These are phyloP conservation scores for Wickerhamiella dianesei DNA, from an alignment of 805 yeast species.

Conservation along the genomic window DNA sequence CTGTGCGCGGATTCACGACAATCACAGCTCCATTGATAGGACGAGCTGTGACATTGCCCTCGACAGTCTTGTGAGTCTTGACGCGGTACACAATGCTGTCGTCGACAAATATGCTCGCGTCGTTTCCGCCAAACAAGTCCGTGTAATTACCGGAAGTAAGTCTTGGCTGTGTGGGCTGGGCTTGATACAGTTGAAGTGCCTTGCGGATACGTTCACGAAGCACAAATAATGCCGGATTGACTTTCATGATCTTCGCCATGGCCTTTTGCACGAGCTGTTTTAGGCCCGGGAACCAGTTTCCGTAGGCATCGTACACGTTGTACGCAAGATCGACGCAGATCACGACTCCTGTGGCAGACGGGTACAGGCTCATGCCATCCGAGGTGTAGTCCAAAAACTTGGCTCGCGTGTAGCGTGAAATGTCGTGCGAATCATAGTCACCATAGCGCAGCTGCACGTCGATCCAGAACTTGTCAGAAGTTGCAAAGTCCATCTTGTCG, in stretches of 20 bases:
- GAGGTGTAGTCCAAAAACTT: slow-evolving; percentile 87
- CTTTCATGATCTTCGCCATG: slow-evolving; percentile 85
- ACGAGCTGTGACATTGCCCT: slow-evolving; percentile 83
- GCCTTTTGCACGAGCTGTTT: slow-evolving; percentile 83
- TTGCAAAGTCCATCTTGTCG: slow-evolving; percentile 46
- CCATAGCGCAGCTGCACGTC: slow-evolving; percentile 94
- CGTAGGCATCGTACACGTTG: slow-evolving; percentile 91
- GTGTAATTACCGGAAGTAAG: slow-evolving; percentile 81
- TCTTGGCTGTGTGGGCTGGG: slow-evolving; percentile 86
- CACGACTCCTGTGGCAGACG: slow-evolving; percentile 85
- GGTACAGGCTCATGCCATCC: slow-evolving; percentile 73
- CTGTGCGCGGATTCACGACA: slow-evolving; percentile 78
- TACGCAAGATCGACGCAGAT: slow-evolving; percentile 88
- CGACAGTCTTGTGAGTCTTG: slow-evolving; percentile 77
- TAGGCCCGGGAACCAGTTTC: slow-evolving; percentile 94
- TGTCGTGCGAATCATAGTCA: slow-evolving; percentile 95
- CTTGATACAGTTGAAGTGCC: slow-evolving; percentile 83
- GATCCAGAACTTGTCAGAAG: slow-evolving; percentile 67
- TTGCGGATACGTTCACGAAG: slow-evolving; percentile 87
- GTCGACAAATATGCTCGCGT: slow-evolving; percentile 75
- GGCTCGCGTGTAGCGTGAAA: slow-evolving; percentile 83
- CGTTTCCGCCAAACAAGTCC: slow-evolving; percentile 65
- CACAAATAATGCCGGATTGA: slow-evolving; percentile 85
- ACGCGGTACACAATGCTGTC: slow-evolving; percentile 92
- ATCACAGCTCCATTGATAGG: slow-evolving; percentile 90